phyloP scores from a whole-genome alignment of 306 rosid species.

The Begonia loranthoides region DNA sequence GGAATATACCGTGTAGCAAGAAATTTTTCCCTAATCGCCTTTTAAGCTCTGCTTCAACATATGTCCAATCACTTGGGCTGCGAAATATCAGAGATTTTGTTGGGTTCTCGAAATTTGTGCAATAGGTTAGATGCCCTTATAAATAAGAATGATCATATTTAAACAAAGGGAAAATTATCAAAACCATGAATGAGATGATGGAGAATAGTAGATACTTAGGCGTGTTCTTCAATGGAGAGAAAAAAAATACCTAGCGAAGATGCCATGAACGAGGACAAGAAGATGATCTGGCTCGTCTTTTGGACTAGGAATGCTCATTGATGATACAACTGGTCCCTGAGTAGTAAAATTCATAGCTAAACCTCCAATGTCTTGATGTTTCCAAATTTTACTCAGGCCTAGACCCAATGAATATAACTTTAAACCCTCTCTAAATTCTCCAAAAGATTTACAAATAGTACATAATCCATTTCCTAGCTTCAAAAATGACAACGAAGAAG shows the following conservation, averaged over 20 bases:
- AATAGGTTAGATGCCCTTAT: no score
- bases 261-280: slow-evolving; percentile 95
- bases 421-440: no score
- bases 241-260: slow-evolving; percentile 62
- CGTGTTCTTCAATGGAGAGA: neutral
- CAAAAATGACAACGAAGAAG: no score
- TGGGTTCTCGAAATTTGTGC: no score
- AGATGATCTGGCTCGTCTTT: slow-evolving; percentile 69
- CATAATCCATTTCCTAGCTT: neutral
- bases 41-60: slow-evolving; percentile 71
- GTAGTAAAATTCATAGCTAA: slow-evolving; percentile 50
- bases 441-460: neutral
- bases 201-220: neutral
- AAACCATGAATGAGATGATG: no score
- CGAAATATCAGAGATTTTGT: slow-evolving; percentile 10
- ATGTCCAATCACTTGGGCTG: slow-evolving; percentile 91
- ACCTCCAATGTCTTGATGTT: slow-evolving; percentile 37
- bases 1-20: slow-evolving; percentile 47
- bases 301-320: slow-evolving; percentile 19
- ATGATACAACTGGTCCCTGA: slow-evolving; percentile 27
- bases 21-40: slow-evolving; percentile 70
- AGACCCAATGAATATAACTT: slow-evolving; percentile 11
- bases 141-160: no score
- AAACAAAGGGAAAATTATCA: no score
- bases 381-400: slow-evolving; percentile 45